phyloP scores from a whole-genome alignment of 257 asterid species.

The Verbena officinalis region DNA sequence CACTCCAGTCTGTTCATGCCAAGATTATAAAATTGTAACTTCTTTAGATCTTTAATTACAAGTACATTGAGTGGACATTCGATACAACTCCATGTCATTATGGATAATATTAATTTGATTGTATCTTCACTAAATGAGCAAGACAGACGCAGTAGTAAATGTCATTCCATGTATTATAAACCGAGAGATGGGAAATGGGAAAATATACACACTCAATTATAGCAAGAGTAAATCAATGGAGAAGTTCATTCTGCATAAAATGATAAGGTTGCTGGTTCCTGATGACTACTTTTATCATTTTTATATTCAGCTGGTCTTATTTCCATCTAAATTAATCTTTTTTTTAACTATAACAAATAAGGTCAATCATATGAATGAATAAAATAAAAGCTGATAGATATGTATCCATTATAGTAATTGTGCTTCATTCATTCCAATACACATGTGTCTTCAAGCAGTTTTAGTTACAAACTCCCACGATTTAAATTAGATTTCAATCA shows the following conservation, averaged over 20 bases:
- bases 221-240: neutral
- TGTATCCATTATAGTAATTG: neutral
- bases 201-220: neutral
- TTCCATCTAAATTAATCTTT: neutral
- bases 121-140: neutral
- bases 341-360: neutral
- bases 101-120: neutral
- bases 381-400: neutral
- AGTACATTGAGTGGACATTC: neutral
- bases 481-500: neutral
- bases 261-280: neutral
- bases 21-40: neutral
- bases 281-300: neutral
- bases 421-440: neutral
- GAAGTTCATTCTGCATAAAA: neutral
- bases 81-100: neutral
- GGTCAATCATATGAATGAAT: neutral
- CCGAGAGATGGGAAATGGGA: neutral
- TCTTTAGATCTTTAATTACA: neutral
- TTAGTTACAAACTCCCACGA: neutral
- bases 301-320: constrained; percentile 6
- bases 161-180: neutral
- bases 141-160: neutral
- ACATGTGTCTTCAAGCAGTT: neutral
- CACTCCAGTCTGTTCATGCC: constrained; percentile 73